These are phyloP conservation scores for Arachnopeziza araneosa DNA, from an alignment of 2,329 filamentous ascomycete species.

Conservation along the genomic window DNA sequence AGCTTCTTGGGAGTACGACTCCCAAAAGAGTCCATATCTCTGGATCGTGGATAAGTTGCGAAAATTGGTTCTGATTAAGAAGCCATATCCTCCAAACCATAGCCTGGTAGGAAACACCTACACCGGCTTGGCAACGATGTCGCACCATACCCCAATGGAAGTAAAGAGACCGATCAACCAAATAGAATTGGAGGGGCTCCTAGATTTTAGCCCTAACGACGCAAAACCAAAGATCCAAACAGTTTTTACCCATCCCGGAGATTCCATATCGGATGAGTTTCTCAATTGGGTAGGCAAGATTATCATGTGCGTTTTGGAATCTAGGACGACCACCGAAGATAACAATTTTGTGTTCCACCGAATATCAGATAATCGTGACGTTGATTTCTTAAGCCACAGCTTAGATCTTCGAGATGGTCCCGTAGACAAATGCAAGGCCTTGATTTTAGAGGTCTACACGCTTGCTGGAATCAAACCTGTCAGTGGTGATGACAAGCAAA, in stretches of 20 bases:
- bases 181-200: neutral
- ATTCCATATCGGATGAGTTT: neutral
- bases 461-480: constrained; percentile 22
- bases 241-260: neutral
- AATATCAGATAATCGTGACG: neutral
- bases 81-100: neutral
- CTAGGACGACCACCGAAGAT: constrained; percentile 10
- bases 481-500: neutral
- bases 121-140: neutral
- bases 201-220: neutral
- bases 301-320: constrained; percentile 16
- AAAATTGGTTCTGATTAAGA: neutral
- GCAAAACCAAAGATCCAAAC: neutral
- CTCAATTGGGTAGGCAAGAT: constrained; percentile 15
- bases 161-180: neutral
- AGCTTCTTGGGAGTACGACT: neutral
- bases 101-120: neutral
- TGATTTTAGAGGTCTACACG: constrained; percentile 19
- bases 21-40: constrained; percentile 12
- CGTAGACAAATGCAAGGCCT: constrained; percentile 16
- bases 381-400: constrained; percentile 5
- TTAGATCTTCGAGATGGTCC: constrained; percentile 7
- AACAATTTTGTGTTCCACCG: constrained; percentile 16
- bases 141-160: neutral
- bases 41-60: constrained; percentile 14